Evolutionary conservation across 2,329 filamentous ascomycete genomes (phyloP).

Genomic region (Aureobasidium lini): DNA sequence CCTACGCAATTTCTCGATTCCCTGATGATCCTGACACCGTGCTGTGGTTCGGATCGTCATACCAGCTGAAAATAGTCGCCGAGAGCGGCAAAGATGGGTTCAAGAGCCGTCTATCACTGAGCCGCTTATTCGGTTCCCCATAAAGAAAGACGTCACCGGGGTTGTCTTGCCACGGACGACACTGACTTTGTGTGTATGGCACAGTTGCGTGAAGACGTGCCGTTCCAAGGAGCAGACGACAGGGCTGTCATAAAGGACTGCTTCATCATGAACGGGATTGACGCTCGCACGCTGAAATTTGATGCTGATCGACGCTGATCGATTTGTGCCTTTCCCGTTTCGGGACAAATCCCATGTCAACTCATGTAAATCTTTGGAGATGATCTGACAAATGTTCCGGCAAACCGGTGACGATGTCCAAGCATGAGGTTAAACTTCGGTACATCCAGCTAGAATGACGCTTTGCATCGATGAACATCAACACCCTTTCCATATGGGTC

Average conservation of each 20-base stretch:
- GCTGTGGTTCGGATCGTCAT: constrained; percentile 4
- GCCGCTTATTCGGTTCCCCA: neutral
- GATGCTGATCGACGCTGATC: constrained; percentile 2
- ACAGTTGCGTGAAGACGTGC: neutral
- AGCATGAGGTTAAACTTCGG: neutral
- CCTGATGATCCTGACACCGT: neutral
- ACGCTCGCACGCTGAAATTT: neutral
- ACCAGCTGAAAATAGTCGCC: neutral
- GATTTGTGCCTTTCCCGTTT: neutral
- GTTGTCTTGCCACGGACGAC: neutral
- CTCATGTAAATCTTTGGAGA: neutral
- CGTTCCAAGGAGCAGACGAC: neutral
- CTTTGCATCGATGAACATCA: too few species aligned
- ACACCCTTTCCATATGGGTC: too few species aligned
- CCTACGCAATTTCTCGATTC: neutral
- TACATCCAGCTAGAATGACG: neutral
- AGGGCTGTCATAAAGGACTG: neutral
- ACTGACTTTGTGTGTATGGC: neutral
- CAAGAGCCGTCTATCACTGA: neutral
- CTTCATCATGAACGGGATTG: neutral
- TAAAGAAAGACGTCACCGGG: neutral
- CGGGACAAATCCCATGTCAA: neutral
- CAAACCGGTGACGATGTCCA: neutral
- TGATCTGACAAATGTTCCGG: constrained; percentile 3
- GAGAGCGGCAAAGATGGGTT: constrained; percentile 2